Percentiles rank a stretch among this genome's conserved stretches.
These are phyloP conservation scores for Mortierella alpina DNA, from an alignment of 192 early-diverging fungal species.

Conservation along the genomic window DNA sequence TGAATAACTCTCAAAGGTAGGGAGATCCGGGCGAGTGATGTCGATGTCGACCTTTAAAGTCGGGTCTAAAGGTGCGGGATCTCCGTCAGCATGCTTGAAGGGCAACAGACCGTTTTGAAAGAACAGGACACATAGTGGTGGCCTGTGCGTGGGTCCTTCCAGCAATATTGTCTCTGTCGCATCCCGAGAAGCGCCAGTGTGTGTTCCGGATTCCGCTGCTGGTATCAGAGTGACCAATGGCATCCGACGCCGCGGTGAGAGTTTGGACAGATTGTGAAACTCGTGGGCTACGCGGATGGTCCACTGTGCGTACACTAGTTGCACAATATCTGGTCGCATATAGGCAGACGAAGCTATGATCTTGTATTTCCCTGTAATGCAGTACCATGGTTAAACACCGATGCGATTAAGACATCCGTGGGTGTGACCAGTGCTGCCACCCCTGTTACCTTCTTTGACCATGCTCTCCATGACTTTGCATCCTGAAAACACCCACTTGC, in stretches of 20 bases:
- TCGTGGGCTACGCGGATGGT: constrained; percentile 20
- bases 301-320: constrained; percentile 37
- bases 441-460: constrained; percentile 23
- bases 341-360: constrained; percentile 27
- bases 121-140: constrained; percentile 21
- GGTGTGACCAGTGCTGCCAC: not conserved
- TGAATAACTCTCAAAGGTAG: not conserved
- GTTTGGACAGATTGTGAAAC: not conserved
- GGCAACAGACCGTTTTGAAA: not conserved
- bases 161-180: no score
- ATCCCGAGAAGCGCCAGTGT: no score
- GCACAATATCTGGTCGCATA: constrained; percentile 26
- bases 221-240: not conserved
- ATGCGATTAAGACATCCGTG: not conserved
- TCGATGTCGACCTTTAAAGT: not conserved
- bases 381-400: not conserved
- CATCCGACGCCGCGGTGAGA: not conserved
- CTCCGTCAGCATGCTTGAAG: not conserved
- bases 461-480: not conserved
- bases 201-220: no score
- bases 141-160: no score
- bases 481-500: constrained; percentile 25
- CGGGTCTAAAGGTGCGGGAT: not conserved
- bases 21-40: constrained; percentile 1
- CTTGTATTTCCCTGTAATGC: constrained; percentile 21